Conservation (phyloP, 495 filamentous ascomycete genomes). For the Penicillium coprophilum region DNA sequence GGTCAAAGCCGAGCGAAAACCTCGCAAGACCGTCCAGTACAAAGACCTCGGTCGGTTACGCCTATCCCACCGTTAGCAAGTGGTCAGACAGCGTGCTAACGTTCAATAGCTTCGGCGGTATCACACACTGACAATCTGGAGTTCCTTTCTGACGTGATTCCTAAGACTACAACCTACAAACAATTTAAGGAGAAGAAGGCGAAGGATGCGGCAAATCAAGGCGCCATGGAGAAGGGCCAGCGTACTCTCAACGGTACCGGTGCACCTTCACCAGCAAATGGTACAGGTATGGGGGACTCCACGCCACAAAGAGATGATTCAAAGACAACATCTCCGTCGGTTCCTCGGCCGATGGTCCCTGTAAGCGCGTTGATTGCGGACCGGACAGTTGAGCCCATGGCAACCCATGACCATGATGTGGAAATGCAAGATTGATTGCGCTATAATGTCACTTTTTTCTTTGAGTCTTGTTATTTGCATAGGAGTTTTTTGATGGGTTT, state of each 20-base stretch:
- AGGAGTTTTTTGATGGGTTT: conserved; percentile 27
- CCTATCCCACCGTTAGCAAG: background rate
- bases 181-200: conserved; percentile 68
- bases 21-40: conserved; percentile 92
- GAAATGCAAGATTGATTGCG: conserved; percentile 52
- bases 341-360: conserved; percentile 35
- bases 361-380: conserved; percentile 44
- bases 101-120: conserved; percentile 72
- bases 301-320: conserved; percentile 18
- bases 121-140: conserved; percentile 89
- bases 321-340: conserved; percentile 24
- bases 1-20: conserved; percentile 86
- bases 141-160: conserved; percentile 89
- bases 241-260: conserved; percentile 49
- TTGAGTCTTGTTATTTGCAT: conserved; percentile 22
- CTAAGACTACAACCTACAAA: conserved; percentile 78
- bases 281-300: conserved; percentile 19
- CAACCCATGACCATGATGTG: conserved; percentile 50
- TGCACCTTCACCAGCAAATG: conserved; percentile 33
- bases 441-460: conserved; percentile 16
- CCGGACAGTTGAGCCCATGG: conserved; percentile 29
- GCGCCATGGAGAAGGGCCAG: conserved; percentile 51
- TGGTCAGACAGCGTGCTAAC: conserved; percentile 1
- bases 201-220: conserved; percentile 46
- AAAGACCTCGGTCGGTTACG: conserved; percentile 71